Evolutionary conservation across 306 rosid species (phyloP).

Genomic region (Sechiopsis laciniata): DNA sequence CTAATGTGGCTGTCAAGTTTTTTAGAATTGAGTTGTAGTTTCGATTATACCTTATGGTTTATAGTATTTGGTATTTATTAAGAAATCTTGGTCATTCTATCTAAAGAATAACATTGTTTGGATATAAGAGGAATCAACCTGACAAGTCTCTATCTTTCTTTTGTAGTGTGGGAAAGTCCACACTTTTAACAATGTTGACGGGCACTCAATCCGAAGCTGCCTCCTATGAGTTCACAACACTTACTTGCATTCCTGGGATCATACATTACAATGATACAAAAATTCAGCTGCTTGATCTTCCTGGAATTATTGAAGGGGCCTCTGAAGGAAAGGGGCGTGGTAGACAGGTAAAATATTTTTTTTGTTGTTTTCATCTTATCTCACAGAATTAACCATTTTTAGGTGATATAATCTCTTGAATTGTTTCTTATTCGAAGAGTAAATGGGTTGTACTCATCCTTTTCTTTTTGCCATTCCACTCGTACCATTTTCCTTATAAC

Average conservation of each 20-base stretch:
- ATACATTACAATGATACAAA: constrained; percentile 94
- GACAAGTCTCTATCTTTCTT: constrained; percentile 19
- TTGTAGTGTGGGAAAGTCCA: constrained; percentile 94
- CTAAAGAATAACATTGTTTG: neutral
- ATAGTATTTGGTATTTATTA: neutral
- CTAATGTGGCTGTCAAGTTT: neutral
- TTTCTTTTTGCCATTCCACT: neutral
- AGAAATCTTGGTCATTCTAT: neutral
- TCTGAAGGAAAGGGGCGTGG: constrained; percentile 99
- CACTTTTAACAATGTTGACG: constrained; percentile 92
- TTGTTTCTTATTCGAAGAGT: neutral
- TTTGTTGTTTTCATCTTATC: constrained; percentile 8
- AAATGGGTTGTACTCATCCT: neutral
- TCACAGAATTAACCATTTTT: neutral
- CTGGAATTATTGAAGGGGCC: constrained; percentile 99
- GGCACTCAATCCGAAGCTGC: constrained; percentile 98
- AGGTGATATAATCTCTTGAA: constrained; percentile 17
- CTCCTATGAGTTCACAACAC: constrained; percentile 94
- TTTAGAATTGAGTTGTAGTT: neutral
- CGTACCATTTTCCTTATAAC: neutral
- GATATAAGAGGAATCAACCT: neutral
- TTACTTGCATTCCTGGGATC: constrained; percentile 97
- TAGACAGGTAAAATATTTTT: constrained; percentile 65
- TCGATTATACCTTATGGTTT: neutral
- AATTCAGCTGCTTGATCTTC: constrained; percentile 98